Conservation (phyloP, 1,284 basidiomycete genomes). For the Inonotus hispidus region DNA sequence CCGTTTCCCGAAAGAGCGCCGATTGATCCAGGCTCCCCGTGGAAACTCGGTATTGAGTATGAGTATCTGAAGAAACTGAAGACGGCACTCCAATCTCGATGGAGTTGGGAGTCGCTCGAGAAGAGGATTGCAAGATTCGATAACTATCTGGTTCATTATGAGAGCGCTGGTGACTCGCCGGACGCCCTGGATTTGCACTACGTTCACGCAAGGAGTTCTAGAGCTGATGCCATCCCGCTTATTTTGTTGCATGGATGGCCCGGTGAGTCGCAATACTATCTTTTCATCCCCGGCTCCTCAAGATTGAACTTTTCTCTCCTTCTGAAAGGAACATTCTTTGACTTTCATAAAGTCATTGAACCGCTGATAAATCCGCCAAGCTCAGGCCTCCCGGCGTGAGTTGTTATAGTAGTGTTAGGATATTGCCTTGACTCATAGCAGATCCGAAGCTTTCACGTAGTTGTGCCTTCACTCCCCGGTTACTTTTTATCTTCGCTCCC, state of each 20-base stretch:
- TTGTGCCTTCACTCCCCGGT: conserved; percentile 25
- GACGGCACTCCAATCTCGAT: conserved; percentile 16
- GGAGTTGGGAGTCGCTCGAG: conserved; percentile 17
- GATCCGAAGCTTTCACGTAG: conserved; percentile 22
- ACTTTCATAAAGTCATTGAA: conserved; percentile 26
- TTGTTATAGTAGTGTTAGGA: neutral
- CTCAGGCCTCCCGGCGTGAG: conserved; percentile 22
- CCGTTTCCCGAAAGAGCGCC: conserved; percentile 15
- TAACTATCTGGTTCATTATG: conserved; percentile 20
- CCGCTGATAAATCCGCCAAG: conserved; percentile 21
- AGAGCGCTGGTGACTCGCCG: conserved; percentile 15
- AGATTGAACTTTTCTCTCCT: neutral
- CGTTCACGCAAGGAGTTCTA: conserved; percentile 21
- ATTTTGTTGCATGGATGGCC: conserved; percentile 25
- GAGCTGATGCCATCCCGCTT: conserved; percentile 22
- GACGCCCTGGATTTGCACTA: conserved; percentile 22
- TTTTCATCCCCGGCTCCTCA: neutral
- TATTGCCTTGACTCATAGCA: neutral
- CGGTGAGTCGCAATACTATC: conserved; percentile 11
- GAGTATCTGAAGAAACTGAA: conserved; percentile 18
- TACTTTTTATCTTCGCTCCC: conserved; percentile 23
- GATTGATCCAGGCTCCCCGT: conserved; percentile 12
- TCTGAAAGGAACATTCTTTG: conserved; percentile 23
- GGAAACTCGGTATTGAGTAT: conserved; percentile 20
- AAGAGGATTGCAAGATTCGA: conserved; percentile 15